Percentiles rank a stretch among this genome's conserved stretches.
Conservation (phyloP, 164 flowering plant genomes). For the Litsea cubeba region DNA sequence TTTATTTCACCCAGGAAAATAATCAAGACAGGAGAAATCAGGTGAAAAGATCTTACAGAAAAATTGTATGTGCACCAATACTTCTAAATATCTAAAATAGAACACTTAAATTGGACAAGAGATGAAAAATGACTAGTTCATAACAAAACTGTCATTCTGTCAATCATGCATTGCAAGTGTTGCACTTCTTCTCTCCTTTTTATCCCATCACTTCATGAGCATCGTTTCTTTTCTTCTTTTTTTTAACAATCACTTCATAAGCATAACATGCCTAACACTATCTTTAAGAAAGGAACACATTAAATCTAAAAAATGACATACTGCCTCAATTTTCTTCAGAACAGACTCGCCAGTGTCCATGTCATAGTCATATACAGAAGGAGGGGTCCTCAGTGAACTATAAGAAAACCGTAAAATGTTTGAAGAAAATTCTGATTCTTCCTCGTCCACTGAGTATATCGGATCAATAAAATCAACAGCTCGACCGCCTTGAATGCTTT, state of each 20-base stretch:
- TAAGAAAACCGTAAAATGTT: slow-evolving; percentile 60
- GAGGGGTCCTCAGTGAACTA: slow-evolving; percentile 85
- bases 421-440: slow-evolving; percentile 60
- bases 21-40: too few species aligned
- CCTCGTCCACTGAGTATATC: slow-evolving; percentile 49
- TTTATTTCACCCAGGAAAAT: too few species aligned
- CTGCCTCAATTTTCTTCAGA: slow-evolving; percentile 65
- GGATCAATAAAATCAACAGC: slow-evolving; percentile 73
- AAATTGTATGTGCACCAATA: too few species aligned
- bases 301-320: slow-evolving; percentile 22
- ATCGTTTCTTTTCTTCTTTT: neutral
- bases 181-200: too few species aligned
- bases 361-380: slow-evolving; percentile 81
- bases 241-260: neutral
- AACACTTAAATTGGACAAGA: neutral
- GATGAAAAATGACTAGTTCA: neutral
- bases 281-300: neutral
- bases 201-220: too few species aligned
- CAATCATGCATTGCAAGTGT: neutral
- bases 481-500: slow-evolving; percentile 54
- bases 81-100: too few species aligned
- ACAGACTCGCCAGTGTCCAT: slow-evolving; percentile 70
- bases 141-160: neutral
- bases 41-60: too few species aligned
- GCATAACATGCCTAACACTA: neutral